A percentile compares a stretch with the other conserved stretches of the same genome.
Evolutionary conservation across 257 asterid genomes (phyloP).

Genomic region (Gynochthodes officinalis): DNA sequence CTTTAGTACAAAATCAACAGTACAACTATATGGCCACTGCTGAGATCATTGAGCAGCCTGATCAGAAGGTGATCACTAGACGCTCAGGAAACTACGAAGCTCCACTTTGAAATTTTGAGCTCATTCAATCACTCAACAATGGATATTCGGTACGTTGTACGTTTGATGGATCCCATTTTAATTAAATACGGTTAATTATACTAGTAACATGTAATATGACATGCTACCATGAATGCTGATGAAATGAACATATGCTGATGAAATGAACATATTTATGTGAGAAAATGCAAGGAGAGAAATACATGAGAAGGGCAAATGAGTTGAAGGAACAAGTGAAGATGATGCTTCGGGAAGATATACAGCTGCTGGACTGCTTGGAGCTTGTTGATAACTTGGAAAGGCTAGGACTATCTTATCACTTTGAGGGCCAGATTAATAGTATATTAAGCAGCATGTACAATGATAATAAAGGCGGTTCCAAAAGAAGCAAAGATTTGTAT

Average conservation of each 20-base stretch:
- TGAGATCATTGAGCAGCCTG: conserved; percentile 4
- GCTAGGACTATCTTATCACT: conserved; percentile 17
- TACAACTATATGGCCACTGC: conserved; percentile 2
- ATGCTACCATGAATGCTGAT: not conserved
- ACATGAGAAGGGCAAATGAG: conserved; percentile 1
- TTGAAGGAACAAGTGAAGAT: conserved; percentile 11
- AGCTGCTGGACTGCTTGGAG: conserved; percentile 8
- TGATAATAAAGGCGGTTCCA: not conserved
- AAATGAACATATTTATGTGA: too few species aligned
- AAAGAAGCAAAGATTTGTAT: conserved; percentile 11
- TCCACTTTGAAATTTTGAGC: conserved; percentile 33
- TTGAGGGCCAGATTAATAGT: conserved; percentile 11
- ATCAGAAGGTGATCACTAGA: conserved; percentile 5
- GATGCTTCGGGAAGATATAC: conserved; percentile 5
- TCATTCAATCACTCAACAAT: conserved; percentile 34
- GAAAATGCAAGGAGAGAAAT: conserved; percentile 5
- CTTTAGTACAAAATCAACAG: too few species aligned
- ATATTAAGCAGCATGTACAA: not conserved
- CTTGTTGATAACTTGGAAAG: conserved; percentile 20
- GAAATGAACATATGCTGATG: not conserved
- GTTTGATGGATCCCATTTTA: not conserved
- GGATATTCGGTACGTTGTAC: conserved; percentile 28
- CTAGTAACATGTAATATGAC: too few species aligned
- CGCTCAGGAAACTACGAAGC: conserved; percentile 50
- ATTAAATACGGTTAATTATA: not conserved